phyloP scores from a whole-genome alignment of 768 basidiomycete species.

The Crepidotus variabilis region DNA sequence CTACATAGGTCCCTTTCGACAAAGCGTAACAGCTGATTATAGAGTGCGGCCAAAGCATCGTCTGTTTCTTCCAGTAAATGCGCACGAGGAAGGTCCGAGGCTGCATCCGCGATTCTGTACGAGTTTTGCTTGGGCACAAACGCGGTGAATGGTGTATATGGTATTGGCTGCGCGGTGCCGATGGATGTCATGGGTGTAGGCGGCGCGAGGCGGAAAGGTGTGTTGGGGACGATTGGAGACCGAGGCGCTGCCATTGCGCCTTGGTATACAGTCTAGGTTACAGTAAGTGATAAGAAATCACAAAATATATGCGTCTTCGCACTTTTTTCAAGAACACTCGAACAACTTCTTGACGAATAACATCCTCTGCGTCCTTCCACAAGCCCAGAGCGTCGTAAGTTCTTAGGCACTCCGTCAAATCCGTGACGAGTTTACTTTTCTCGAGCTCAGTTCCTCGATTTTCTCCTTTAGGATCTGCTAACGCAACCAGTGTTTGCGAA shows the following conservation, averaged over 20 bases:
- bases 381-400: slow-evolving; percentile 79
- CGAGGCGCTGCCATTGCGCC: slow-evolving; percentile 65
- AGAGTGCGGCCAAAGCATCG: slow-evolving; percentile 70
- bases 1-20: slow-evolving; percentile 69
- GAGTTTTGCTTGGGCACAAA: slow-evolving; percentile 47
- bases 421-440: slow-evolving; percentile 55
- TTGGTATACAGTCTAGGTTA: slow-evolving; percentile 66
- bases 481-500: slow-evolving; percentile 48
- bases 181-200: slow-evolving; percentile 22
- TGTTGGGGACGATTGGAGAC: slow-evolving; percentile 75
- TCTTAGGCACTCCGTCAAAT: slow-evolving; percentile 73
- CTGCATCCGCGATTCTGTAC: slow-evolving; percentile 29
- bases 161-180: slow-evolving; percentile 37
- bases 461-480: slow-evolving; percentile 46
- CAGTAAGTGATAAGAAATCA: slow-evolving; percentile 6
- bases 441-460: slow-evolving; percentile 58
- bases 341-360: slow-evolving; percentile 69
- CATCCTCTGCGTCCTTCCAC: slow-evolving; percentile 87
- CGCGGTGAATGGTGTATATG: slow-evolving; percentile 50
- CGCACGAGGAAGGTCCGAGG: slow-evolving; percentile 31
- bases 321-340: slow-evolving; percentile 78
- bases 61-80: slow-evolving; percentile 63
- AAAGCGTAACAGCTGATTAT: slow-evolving; percentile 79
- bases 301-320: slow-evolving; percentile 6
- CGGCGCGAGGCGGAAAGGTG: slow-evolving; percentile 50